Percentiles rank a stretch among this genome's conserved stretches.
Conservation (phyloP, 306 rosid species). For the Purshia tridentata region DNA sequence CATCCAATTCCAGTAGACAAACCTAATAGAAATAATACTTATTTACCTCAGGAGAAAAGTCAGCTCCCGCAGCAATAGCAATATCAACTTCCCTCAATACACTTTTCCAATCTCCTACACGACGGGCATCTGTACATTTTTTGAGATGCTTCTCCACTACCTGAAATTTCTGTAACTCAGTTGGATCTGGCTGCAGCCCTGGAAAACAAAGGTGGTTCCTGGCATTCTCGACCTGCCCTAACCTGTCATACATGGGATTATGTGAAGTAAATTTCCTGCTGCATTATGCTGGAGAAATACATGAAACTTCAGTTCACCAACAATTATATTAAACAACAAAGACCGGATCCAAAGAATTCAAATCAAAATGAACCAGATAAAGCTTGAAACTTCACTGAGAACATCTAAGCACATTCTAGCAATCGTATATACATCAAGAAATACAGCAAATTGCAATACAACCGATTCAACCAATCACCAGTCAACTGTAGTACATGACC, state of each 20-base stretch:
- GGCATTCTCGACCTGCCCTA: slow-evolving; percentile 87
- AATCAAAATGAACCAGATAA: background rate
- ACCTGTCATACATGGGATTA: slow-evolving; percentile 42
- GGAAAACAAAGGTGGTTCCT: slow-evolving; percentile 60
- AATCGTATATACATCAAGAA: background rate
- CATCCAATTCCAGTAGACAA: background rate
- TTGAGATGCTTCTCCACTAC: slow-evolving; percentile 66
- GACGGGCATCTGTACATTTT: slow-evolving; percentile 72
- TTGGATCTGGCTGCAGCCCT: slow-evolving; percentile 51
- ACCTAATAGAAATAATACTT: background rate
- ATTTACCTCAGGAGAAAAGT: slow-evolving; percentile 76
- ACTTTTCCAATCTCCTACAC: slow-evolving; percentile 76
- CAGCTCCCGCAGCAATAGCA: slow-evolving; percentile 67
- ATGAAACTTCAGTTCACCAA: slow-evolving; percentile 5
- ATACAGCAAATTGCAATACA: background rate
- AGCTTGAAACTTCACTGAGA: background rate
- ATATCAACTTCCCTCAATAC: slow-evolving; percentile 69
- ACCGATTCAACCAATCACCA: background rate
- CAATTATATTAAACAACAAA: background rate
- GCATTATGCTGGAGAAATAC: background rate
- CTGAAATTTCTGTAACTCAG: slow-evolving; percentile 70
- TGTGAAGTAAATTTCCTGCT: background rate
- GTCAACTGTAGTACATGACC: too few species aligned
- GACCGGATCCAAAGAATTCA: background rate
- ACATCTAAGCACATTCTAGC: background rate